phyloP scores from a whole-genome alignment of 331 rosid genomes.

The Malus hybrid region DNA sequence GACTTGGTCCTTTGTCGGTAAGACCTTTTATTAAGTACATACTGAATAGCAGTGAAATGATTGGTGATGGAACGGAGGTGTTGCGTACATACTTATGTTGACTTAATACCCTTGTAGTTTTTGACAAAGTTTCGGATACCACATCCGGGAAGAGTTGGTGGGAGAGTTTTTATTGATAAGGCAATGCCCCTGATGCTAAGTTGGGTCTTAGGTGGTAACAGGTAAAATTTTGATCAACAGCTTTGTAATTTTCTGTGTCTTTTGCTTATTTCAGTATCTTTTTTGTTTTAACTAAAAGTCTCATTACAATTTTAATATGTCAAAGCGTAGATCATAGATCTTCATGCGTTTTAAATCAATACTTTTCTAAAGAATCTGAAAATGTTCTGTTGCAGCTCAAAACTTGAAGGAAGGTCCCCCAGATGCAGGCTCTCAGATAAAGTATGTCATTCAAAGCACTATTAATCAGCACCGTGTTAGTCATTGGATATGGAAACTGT shows the following conservation, averaged over 20 bases:
- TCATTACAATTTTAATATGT: neutral
- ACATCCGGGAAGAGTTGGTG: constrained; percentile 93
- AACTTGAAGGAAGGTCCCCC: constrained; percentile 79
- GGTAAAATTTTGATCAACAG: constrained; percentile 34
- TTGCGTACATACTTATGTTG: constrained; percentile 4
- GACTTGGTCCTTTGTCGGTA: constrained; percentile 93
- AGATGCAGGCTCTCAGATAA: constrained; percentile 92
- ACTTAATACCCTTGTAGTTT: constrained; percentile 40
- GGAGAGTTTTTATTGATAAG: constrained; percentile 63
- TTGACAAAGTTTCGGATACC: constrained; percentile 84
- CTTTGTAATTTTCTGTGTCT: neutral
- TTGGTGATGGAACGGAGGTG: neutral
- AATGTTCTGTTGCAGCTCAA: constrained; percentile 50
- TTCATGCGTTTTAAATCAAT: neutral
- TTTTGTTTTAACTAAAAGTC: neutral
- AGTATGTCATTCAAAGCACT: constrained; percentile 42
- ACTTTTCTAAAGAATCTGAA: neutral
- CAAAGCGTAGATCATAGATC: neutral
- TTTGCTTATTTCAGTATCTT: neutral
- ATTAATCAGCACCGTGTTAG: neutral
- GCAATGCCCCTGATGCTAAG: constrained; percentile 84
- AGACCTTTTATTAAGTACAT: neutral
- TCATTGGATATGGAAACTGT: neutral
- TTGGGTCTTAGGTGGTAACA: constrained; percentile 96
- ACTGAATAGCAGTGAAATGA: constrained; percentile 3